These are phyloP conservation scores for Sclerotinia glacialis DNA, from an alignment of 2,329 filamentous ascomycete genomes.

Conservation along the genomic window DNA sequence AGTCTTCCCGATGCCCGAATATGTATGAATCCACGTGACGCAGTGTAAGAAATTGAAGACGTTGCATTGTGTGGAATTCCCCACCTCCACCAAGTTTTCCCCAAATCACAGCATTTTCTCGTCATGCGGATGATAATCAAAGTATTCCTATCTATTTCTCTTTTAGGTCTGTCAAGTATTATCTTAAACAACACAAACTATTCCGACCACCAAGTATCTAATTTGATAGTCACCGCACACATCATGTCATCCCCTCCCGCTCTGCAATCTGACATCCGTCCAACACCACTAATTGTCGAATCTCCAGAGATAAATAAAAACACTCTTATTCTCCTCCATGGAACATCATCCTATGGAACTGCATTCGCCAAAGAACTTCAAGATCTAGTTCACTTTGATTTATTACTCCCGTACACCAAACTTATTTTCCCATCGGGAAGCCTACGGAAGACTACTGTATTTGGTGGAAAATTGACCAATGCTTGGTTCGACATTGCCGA, in stretches of 20 bases:
- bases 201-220: not conserved
- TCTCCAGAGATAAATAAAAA: constrained; percentile 37
- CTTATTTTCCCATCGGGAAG: constrained; percentile 32
- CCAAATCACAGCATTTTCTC: not conserved
- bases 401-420: constrained; percentile 23
- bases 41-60: not conserved
- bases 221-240: not conserved
- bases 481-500: constrained; percentile 37
- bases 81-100: not conserved
- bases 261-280: not conserved
- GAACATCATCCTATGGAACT: constrained; percentile 41
- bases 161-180: not conserved
- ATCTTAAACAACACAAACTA: not conserved
- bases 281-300: constrained; percentile 27
- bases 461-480: constrained; percentile 27
- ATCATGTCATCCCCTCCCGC: not conserved
- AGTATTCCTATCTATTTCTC: not conserved
- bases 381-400: constrained; percentile 39
- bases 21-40: not conserved
- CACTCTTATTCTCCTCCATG: constrained; percentile 45
- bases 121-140: not conserved
- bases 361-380: constrained; percentile 42
- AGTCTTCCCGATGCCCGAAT: not conserved
- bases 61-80: not conserved
- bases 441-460: constrained; percentile 26